Evolutionary conservation across 495 filamentous ascomycete species (phyloP), one percentile per base, ranked within the genome.

Genomic region (Neurospora sp.): DNA sequence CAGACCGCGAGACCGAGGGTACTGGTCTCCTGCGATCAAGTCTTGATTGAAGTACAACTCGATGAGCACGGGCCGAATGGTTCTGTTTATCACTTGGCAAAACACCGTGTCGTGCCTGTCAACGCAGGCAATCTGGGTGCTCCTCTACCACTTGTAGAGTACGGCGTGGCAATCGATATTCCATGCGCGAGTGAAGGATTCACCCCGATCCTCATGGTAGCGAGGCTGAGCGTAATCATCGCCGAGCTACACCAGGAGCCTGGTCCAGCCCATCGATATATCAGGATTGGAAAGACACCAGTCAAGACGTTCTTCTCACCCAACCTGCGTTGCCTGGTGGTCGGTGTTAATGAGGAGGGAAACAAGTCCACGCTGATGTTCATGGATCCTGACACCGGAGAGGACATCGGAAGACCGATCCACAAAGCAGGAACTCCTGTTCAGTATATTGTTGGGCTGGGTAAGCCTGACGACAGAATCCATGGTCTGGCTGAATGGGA

Each of bases 291-390:
- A 10, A 85, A 86, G 3, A 86, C 86, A 1, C 89, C 89, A 16
- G 81, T 80, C 6, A 86, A 84, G 45, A 74, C 91, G 0, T 71
- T 90, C 14, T 90, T 88, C 76, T 88, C 85, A 4, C 79, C 82
- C 12, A 75, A 74, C 39, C 80, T 89, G 6, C 79, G 83, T 5
- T 83, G 84, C 72, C 82, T 91, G 3, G 81, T 91, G 42, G 84
- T 84, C 0, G 87, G 85, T 2, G 83, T 87, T 4, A 78, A 76
- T 17, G 78, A 79, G 22, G 73, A 78, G 40, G 77, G 27, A 65
- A 65, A 81, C 4, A 73, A 72, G 69, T 79, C 83, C 17, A 83
- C 79, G 31, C 74, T 85, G 72, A 76, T 76, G 73, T 88, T 88
- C 72, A 74, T 87, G 20, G 82, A 88, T 72, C 84, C 83, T 2